Conservation (phyloP, 352 stramenopile genomes). For the Phytophthora sp. region DNA sequence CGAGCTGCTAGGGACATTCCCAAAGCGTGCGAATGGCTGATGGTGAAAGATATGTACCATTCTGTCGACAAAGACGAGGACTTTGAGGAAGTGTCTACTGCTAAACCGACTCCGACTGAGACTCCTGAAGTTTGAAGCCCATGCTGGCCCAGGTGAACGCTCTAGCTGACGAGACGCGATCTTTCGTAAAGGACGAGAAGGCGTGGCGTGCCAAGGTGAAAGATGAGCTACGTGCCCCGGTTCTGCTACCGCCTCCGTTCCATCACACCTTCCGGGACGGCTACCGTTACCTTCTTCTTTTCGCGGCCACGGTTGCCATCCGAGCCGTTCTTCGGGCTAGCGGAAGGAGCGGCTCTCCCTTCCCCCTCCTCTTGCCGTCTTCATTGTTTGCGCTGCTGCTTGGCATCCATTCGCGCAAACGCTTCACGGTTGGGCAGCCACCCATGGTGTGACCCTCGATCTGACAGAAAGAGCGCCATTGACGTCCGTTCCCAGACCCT, state of each 20-base stretch:
- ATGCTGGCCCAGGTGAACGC: neutral
- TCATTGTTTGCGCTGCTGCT: neutral
- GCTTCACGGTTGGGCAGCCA: neutral
- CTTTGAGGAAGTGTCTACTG: neutral
- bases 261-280: neutral
- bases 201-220: neutral
- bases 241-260: too few relatives aligned
- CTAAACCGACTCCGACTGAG: neutral
- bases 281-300: neutral
- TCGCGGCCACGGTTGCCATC: neutral
- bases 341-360: too few relatives aligned
- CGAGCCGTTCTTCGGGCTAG: too few relatives aligned
- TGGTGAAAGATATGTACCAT: conserved; percentile 1
- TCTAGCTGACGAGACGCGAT: neutral
- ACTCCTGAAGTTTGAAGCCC: neutral
- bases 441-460: neutral
- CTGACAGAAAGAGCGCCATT: neutral
- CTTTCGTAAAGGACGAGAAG: neutral
- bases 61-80: neutral
- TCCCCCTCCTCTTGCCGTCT: neutral
- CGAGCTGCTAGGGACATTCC: neutral
- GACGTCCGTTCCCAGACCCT: neutral
- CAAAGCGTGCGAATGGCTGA: neutral
- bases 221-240: neutral
- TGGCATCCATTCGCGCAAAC: too few relatives aligned